Percentiles rank a stretch among this genome's conserved stretches.
Evolutionary conservation across 2,329 filamentous ascomycete species (phyloP).

Genomic region (Sclerotiophoma versabilis): DNA sequence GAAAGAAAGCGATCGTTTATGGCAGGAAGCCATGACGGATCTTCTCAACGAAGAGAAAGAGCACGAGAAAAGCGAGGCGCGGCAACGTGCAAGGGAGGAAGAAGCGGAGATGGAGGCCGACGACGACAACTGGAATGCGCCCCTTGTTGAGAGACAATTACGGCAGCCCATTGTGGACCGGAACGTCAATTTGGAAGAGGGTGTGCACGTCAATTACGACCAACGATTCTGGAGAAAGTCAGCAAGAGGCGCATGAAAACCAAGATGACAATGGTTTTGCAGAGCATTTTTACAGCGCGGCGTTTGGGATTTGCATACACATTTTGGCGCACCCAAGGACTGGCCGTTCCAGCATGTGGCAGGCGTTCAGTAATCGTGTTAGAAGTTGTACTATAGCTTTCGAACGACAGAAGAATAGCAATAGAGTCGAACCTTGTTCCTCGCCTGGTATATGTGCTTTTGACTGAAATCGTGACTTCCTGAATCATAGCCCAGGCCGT

Average conservation of each 20-base stretch:
- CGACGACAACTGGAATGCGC: conserved; percentile 32
- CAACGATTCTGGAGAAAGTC: conserved; percentile 64
- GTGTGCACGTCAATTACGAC: conserved; percentile 66
- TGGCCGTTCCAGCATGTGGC: conserved; percentile 29
- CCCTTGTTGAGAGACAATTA: conserved; percentile 27
- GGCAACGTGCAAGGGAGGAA: conserved; percentile 23
- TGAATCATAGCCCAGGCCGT: neutral
- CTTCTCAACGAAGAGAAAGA: conserved; percentile 53
- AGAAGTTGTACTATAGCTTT: conserved; percentile 30
- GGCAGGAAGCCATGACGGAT: conserved; percentile 64
- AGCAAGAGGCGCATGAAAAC: conserved; percentile 36
- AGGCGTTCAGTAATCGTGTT: conserved; percentile 24
- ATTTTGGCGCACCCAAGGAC: conserved; percentile 19
- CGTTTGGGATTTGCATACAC: conserved; percentile 46
- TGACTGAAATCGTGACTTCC: neutral
- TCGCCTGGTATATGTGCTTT: neutral
- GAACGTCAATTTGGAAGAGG: conserved; percentile 43
- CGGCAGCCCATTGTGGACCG: conserved; percentile 41
- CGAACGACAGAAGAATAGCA: conserved; percentile 3
- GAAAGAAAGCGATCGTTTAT: conserved; percentile 58
- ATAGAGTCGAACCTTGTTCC: conserved; percentile 1
- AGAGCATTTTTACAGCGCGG: conserved; percentile 49
- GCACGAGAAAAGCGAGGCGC: conserved; percentile 35
- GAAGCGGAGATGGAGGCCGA: conserved; percentile 25
- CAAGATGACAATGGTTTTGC: conserved; percentile 11